Base-by-base conservation (phyloP, 2,329 filamentous ascomycete genomes). In the Acrocalymma vagum region DNA sequence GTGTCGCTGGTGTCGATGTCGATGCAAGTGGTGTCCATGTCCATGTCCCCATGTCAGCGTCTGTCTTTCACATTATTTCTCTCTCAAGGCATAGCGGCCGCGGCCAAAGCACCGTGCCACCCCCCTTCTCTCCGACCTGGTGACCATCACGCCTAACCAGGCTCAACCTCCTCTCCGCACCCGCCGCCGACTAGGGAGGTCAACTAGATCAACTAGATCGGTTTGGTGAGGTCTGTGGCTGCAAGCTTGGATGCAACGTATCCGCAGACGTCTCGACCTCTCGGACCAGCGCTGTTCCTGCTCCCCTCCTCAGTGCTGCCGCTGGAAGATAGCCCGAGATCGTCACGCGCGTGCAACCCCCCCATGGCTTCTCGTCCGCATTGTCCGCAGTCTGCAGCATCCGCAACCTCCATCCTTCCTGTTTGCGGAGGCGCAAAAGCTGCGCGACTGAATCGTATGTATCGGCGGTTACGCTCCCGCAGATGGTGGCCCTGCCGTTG, bases 391-490 rank as follows among this genome's bases (percentile, higher is more conserved):
- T 24, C 35, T 18, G 35, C n/a, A 25, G 34, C 32, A 29, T 17
- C 9, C 4, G 22, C 28, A 10, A 27, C 21, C 17, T 22, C 34
- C 29, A 35, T 28, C 38, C 32, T 42, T 36, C 32, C 33, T 20
- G 27, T 25, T 23, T 37, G 47, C 46, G 28, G 44, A 51, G 29
- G 51, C 46, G 37, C 45, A 41, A 33, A n/a, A n/a, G n/a, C n/a
- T n/a, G n/a, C n/a, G n/a, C n/a, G n/a, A 55, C 54, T 56, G 53
- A 63, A 45, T 62, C 60, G 55, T 40, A 33, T 31, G 30, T 55
- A 57, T 56, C 59, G 45, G 55, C 51, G 56, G 59, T 55, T 51
- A 57, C 45, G 45, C 55, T 62, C 63, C 63, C 63, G 63, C 57
- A 62, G 45, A 52, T 49, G 49, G 51, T 53, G 58, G 55, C 60